Conservation (phyloP, 2,329 filamentous ascomycete genomes). For the Mycocentrospora acerina region DNA sequence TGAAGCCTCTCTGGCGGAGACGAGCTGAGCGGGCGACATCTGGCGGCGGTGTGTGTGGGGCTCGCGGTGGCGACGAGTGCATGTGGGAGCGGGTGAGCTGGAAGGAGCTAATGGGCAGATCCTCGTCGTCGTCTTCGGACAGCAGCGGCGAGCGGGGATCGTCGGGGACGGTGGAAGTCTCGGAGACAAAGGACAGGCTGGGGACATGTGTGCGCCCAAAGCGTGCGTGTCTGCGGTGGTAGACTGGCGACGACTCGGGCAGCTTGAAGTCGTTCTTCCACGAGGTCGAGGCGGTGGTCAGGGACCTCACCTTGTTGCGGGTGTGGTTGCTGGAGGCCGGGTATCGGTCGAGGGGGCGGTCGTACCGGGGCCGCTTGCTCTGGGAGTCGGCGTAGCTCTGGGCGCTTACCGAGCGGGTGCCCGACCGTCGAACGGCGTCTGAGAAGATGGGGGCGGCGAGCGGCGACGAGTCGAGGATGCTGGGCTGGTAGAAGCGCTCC, state of each 20-base stretch:
- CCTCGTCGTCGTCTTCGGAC: conserved; percentile 79
- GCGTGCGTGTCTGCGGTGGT: conserved; percentile 71
- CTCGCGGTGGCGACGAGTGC: conserved; percentile 74
- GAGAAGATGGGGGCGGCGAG: conserved; percentile 82
- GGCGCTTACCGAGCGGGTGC: conserved; percentile 60
- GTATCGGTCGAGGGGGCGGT: conserved; percentile 23
- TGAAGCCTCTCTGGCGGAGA: conserved; percentile 43
- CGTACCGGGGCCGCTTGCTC: conserved; percentile 39
- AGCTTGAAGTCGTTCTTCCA: conserved; percentile 80
- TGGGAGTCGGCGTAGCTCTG: conserved; percentile 30
- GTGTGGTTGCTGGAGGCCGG: conserved; percentile 59
- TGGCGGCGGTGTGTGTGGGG: conserved; percentile 45
- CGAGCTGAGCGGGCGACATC: conserved; percentile 43
- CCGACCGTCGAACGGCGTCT: conserved; percentile 66
- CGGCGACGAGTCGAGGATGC: conserved; percentile 78
- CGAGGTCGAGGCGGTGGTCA: conserved; percentile 59
- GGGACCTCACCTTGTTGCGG: conserved; percentile 65
- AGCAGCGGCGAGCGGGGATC: conserved; percentile 60
- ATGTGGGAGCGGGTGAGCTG: conserved; percentile 58
- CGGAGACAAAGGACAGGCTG: conserved; percentile 76
- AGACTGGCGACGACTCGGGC: conserved; percentile 83
- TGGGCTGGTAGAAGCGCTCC: conserved; percentile 69
- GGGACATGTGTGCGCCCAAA: conserved; percentile 70
- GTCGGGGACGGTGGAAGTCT: conserved; percentile 67
- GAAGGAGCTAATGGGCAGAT: conserved; percentile 76